Percentiles rank a stretch among this genome's conserved stretches.
Evolutionary conservation across 371 early-diverging fungal species (phyloP).

Genomic region (Zancudomyces culisetae): DNA sequence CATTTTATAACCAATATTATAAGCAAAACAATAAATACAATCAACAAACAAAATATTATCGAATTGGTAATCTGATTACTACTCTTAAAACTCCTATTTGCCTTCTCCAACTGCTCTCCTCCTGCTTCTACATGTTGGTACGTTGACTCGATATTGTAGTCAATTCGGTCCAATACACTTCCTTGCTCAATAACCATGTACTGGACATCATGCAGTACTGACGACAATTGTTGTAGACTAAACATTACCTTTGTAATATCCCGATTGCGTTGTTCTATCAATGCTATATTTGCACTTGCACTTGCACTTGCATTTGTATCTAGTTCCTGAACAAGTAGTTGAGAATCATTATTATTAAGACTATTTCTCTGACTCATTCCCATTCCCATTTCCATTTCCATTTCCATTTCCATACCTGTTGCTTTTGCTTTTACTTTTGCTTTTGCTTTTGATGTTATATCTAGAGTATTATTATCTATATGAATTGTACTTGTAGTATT

Average conservation of each 20-base stretch:
- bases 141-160: slow-evolving; percentile 86
- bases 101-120: slow-evolving; percentile 63
- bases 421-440: too few relatives aligned
- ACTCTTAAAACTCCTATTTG: slow-evolving; percentile 14
- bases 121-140: slow-evolving; percentile 60
- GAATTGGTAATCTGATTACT: slow-evolving; percentile 14
- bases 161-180: slow-evolving; percentile 87
- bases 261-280: slow-evolving; percentile 62
- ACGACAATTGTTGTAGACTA: slow-evolving; percentile 77
- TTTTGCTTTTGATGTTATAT: too few relatives aligned
- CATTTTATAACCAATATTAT: slow-evolving; percentile 18
- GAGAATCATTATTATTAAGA: too few relatives aligned
- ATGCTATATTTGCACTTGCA: too few relatives aligned
- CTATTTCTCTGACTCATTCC: too few relatives aligned
- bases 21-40: slow-evolving; percentile 13
- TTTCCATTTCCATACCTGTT: too few relatives aligned
- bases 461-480: too few relatives aligned
- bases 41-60: slow-evolving; percentile 16
- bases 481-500: too few relatives aligned
- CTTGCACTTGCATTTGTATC: too few relatives aligned
- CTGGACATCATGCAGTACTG: slow-evolving; percentile 80
- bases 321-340: too few relatives aligned
- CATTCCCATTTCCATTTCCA: too few relatives aligned
- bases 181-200: slow-evolving; percentile 94
- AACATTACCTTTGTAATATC: slow-evolving; percentile 83